Evolutionary conservation across 129 eudicot species (phyloP).

Genomic region (Ambrosia trifida): DNA sequence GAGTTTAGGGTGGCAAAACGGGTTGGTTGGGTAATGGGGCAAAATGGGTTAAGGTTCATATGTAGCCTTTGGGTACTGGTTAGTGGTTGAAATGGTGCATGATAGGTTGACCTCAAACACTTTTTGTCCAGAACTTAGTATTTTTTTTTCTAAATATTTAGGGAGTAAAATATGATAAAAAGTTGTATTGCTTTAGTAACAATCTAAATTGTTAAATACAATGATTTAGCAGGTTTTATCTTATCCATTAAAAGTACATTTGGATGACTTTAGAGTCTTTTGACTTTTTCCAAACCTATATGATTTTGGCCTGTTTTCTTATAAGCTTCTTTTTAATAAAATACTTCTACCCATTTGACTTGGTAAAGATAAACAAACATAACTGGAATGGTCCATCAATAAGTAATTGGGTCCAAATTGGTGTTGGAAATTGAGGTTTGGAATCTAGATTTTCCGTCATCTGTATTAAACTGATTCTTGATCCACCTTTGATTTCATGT

Average conservation of each 20-base stretch:
- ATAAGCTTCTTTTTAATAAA: not conserved
- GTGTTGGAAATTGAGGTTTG: not conserved
- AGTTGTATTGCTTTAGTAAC: not conserved
- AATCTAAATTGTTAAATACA: not conserved
- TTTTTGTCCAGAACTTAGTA: not conserved
- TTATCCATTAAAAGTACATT: not conserved
- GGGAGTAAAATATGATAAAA: not conserved
- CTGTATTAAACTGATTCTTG: not conserved
- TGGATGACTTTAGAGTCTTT: not conserved
- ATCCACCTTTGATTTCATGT: not conserved
- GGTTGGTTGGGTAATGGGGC: conserved; percentile 22
- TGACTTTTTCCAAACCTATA: not conserved
- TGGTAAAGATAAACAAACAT: conserved; percentile 1
- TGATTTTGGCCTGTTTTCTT: not conserved
- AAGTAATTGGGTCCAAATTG: conserved; percentile 3
- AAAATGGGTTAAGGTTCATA: not conserved
- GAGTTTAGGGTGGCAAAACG: conserved; percentile 8
- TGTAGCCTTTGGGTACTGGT: not conserved
- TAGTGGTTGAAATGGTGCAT: not conserved
- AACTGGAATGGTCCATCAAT: not conserved
- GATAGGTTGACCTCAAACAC: not conserved
- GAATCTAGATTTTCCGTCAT: not conserved
- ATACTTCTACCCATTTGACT: not conserved
- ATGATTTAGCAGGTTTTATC: not conserved
- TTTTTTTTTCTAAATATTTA: not conserved